Evolutionary conservation across 768 basidiomycete genomes (phyloP).

Genomic region (Nidularia sp.): DNA sequence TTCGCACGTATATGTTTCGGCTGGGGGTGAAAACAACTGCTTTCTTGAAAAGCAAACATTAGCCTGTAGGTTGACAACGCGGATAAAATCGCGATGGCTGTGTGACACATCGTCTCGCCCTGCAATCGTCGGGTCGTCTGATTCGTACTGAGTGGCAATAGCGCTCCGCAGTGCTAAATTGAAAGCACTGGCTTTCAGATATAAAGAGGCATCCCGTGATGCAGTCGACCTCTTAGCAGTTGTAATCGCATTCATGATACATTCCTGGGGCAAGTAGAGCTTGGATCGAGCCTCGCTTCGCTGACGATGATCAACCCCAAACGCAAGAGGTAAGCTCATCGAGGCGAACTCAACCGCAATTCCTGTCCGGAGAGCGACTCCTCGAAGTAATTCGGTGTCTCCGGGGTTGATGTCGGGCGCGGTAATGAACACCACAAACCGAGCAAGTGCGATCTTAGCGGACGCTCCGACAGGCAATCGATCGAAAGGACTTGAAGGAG

Average conservation of each 20-base stretch:
- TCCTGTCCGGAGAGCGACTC: slow-evolving; percentile 56
- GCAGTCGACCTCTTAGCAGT: slow-evolving; percentile 29
- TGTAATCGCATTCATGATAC: slow-evolving; percentile 37
- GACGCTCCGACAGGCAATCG: slow-evolving; percentile 53
- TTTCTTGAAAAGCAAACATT: slow-evolving; percentile 20
- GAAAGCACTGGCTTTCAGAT: slow-evolving; percentile 40
- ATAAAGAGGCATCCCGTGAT: slow-evolving; percentile 30
- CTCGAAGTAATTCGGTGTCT: slow-evolving; percentile 65
- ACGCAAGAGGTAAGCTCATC: slow-evolving; percentile 32
- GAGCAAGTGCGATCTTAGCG: slow-evolving; percentile 52
- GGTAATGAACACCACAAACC: slow-evolving; percentile 65
- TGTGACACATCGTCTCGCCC: slow-evolving; percentile 47
- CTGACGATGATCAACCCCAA: slow-evolving; percentile 28
- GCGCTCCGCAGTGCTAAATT: slow-evolving; percentile 56
- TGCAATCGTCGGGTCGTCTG: slow-evolving; percentile 59
- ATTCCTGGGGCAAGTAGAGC: slow-evolving; percentile 52
- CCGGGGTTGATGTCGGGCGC: slow-evolving; percentile 78
- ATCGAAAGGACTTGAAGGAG: slow-evolving; percentile 24
- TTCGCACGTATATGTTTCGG: not conserved
- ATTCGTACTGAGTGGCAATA: slow-evolving; percentile 61
- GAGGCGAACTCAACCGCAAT: slow-evolving; percentile 54
- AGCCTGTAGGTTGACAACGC: slow-evolving; percentile 24
- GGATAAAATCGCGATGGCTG: slow-evolving; percentile 40
- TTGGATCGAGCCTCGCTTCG: slow-evolving; percentile 45
- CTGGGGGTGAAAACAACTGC: not conserved